Base-by-base conservation (phyloP, 2,329 filamentous ascomycete genomes). In the Cercospora sojina region DNA sequence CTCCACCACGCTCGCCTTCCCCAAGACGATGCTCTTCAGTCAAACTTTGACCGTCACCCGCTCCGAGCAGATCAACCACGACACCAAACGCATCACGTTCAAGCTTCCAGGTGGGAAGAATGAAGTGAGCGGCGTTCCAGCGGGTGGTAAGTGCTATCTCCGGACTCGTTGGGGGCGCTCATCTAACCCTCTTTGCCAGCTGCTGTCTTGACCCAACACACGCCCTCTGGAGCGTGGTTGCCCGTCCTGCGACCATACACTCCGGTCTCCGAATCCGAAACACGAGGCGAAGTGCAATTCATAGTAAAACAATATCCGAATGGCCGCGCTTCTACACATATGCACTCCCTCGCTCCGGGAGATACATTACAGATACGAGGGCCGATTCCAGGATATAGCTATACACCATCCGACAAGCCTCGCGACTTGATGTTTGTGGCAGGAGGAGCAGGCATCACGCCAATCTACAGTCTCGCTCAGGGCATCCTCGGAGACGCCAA, bases 361-460 rank as follows among this genome's bases (percentile, higher is more conserved):
- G 84, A 90, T 68, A 82, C 79, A 2, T 80, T 91, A 12, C 83
- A 83, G 49, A 87, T 91, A 71, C 81, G 84, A 5, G 80, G 82
- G 0, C 80, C 85, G 3, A 77, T 91, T 3, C 75, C 74, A n/a
- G 74, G 73, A 49, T 74, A 76, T 66, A 64, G 65, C 8, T 78
- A 74, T 41, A 74, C 73, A 29, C 64, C 67, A 13, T 66, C 38
- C 73, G 62, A 47, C 41, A 41, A 62, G 5, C 68, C 73, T 16
- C 68, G 72, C 13, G 68, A 74, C 73, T 3, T 92, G n/a, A 84
- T 86, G 2, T 81, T 91, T 43, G 85, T 92, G 51, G 90, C 90
- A 0, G 90, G 90, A 53, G 90, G 90, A 12, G 88, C 88, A 0
- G 90, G 90, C 18, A 90, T 92, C 69, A 91, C 89, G 0, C 90